Conservation (phyloP, 176 grass and related monocot species). For the bread wheat (Triticum aestivum) region DNA sequence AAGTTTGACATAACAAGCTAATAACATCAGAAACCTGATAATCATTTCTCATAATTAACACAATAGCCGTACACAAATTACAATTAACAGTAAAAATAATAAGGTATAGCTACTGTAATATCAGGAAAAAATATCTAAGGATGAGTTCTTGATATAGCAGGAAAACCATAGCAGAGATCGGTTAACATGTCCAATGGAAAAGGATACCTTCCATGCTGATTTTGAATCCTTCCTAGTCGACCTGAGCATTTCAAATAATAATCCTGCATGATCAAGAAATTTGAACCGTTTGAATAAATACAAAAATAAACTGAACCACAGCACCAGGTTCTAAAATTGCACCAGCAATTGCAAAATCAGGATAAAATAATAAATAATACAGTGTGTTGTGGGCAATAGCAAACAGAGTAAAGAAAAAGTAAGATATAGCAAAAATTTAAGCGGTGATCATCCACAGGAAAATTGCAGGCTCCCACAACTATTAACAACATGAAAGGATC, state of each 20-base stretch:
- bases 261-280: conserved; percentile 47
- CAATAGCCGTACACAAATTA: conserved; percentile 3
- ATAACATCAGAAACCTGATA: background rate
- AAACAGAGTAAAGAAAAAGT: background rate
- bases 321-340: conserved; percentile 8
- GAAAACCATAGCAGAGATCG: conserved; percentile 12
- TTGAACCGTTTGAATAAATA: conserved; percentile 22
- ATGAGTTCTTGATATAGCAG: conserved; percentile 23
- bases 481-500: background rate
- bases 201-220: conserved; percentile 91
- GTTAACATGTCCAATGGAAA: conserved; percentile 1
- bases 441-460: background rate
- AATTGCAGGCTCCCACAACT: background rate
- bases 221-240: conserved; percentile 86
- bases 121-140: background rate
- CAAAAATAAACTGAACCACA: background rate
- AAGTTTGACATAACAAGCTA: conserved; percentile 15
- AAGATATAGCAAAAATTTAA: background rate
- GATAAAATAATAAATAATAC: conserved; percentile 8
- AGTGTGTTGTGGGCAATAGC: background rate
- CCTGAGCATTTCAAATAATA: conserved; percentile 93
- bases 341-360: conserved; percentile 14
- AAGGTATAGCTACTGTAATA: background rate
- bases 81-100: background rate
- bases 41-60: background rate